Conservation (phyloP, 1,284 basidiomycete species). For the Coniferiporia sulphurascens region DNA sequence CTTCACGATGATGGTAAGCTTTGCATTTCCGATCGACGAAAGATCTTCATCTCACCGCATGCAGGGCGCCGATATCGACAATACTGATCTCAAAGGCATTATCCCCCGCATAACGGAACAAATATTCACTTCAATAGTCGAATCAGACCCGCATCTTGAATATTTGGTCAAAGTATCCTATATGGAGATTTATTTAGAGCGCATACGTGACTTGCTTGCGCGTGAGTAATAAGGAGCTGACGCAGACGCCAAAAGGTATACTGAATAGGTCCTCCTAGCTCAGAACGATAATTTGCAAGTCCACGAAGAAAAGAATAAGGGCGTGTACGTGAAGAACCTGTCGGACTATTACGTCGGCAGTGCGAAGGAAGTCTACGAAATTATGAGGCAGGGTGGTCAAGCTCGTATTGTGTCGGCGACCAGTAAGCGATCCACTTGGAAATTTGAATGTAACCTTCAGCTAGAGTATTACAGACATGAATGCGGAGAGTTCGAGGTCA, state of each 20-base stretch:
- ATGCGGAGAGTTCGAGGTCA: constrained; percentile 97
- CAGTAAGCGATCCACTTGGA: constrained; percentile 51
- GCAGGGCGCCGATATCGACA: constrained; percentile 96
- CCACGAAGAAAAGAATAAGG: constrained; percentile 96
- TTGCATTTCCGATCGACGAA: constrained; percentile 15
- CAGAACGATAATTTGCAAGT: constrained; percentile 99
- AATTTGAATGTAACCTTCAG: constrained; percentile 1
- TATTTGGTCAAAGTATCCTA: constrained; percentile 99
- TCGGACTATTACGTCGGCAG: constrained; percentile 98
- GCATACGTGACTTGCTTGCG: constrained; percentile 91
- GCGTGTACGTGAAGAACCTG: constrained; percentile 97
- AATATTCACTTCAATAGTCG: constrained; percentile 96
- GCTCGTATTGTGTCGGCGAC: constrained; percentile 94
- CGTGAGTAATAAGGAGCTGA: constrained; percentile 55
- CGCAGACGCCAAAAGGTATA: not conserved
- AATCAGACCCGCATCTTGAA: constrained; percentile 92
- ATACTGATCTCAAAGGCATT: constrained; percentile 87
- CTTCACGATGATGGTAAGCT: constrained; percentile 91
- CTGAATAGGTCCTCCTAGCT: constrained; percentile 45
- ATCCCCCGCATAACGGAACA: constrained; percentile 99
- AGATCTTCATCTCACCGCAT: constrained; percentile 17
- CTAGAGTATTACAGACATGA: constrained; percentile 77
- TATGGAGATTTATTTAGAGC: constrained; percentile 99
- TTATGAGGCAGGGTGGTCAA: constrained; percentile 94
- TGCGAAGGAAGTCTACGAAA: constrained; percentile 96